These are phyloP conservation scores for Barnettozyma sucrosica DNA, from an alignment of 805 yeast species.

Conservation along the genomic window DNA sequence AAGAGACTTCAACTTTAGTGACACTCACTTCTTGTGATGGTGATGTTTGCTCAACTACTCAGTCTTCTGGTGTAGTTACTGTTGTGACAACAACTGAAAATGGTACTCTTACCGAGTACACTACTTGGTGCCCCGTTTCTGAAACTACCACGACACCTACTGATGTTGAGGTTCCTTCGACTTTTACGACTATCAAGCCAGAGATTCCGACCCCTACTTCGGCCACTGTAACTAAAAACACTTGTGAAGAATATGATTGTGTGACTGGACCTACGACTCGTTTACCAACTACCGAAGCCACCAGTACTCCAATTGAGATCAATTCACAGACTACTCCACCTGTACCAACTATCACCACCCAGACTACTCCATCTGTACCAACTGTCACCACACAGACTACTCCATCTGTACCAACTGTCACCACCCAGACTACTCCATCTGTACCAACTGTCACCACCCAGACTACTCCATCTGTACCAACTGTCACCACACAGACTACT, in stretches of 20 bases:
- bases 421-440: no score
- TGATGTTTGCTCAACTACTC: constrained; percentile 12
- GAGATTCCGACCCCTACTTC: background rate
- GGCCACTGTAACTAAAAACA: background rate
- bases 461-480: no score
- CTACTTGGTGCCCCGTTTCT: constrained; percentile 31
- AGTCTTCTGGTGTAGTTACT: constrained; percentile 28
- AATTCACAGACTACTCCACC: no score
- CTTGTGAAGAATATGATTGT: background rate
- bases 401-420: no score
- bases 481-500: no score
- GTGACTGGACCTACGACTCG: background rate
- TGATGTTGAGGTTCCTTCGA: background rate
- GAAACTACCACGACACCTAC: background rate
- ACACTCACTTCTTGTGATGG: constrained; percentile 20
- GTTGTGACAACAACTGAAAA: constrained; percentile 28
- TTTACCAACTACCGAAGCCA: background rate
- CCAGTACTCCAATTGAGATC: background rate
- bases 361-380: no score
- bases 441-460: no score
- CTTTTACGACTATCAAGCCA: constrained; percentile 1
- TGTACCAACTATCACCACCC: no score
- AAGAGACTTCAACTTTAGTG: constrained; percentile 14
- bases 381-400: no score
- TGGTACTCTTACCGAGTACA: constrained; percentile 30